phyloP scores from a whole-genome alignment of 2,329 filamentous ascomycete species.

The Diplodia sapinea region DNA sequence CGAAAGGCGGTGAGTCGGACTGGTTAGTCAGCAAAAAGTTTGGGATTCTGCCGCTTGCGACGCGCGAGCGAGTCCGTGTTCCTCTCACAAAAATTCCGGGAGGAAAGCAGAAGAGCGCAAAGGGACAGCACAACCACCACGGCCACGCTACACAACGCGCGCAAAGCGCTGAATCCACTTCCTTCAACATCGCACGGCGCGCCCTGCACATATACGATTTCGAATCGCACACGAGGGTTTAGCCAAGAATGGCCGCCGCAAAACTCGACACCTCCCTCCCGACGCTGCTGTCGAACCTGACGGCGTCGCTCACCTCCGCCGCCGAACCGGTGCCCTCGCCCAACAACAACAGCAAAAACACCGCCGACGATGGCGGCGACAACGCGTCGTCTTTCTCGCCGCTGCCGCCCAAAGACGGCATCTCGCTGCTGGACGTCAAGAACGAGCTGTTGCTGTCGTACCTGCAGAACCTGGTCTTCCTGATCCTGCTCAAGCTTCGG shows the following conservation, averaged over 20 bases:
- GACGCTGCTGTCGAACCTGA: conserved; percentile 52
- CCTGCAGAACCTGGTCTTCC: conserved; percentile 88
- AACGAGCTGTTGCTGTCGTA: conserved; percentile 98
- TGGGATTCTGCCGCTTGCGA: neutral
- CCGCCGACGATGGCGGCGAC: neutral
- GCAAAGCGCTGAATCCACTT: neutral
- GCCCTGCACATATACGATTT: neutral
- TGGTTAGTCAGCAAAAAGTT: conserved; percentile 6
- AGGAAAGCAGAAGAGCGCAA: too few relatives aligned
- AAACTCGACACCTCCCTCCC: conserved; percentile 45
- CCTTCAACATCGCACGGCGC: neutral
- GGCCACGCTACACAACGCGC: neutral
- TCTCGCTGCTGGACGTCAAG: conserved; percentile 93
- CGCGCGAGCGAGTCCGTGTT: too few relatives aligned
- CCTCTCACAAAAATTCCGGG: neutral
- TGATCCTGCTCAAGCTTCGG: conserved; percentile 82
- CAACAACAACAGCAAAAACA: too few relatives aligned
- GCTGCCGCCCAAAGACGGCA: conserved; percentile 80
- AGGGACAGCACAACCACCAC: neutral
- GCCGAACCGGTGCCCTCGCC: conserved; percentile 51
- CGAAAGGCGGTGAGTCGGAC: neutral
- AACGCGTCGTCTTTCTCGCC: conserved; percentile 51
- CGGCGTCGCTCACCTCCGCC: conserved; percentile 69
- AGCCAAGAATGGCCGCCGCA: conserved; percentile 32
- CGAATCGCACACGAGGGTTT: neutral